Percentiles rank a stretch among this genome's conserved stretches.
Conservation (phyloP, 768 basidiomycete species). For the Crassisporium funariophilum region DNA sequence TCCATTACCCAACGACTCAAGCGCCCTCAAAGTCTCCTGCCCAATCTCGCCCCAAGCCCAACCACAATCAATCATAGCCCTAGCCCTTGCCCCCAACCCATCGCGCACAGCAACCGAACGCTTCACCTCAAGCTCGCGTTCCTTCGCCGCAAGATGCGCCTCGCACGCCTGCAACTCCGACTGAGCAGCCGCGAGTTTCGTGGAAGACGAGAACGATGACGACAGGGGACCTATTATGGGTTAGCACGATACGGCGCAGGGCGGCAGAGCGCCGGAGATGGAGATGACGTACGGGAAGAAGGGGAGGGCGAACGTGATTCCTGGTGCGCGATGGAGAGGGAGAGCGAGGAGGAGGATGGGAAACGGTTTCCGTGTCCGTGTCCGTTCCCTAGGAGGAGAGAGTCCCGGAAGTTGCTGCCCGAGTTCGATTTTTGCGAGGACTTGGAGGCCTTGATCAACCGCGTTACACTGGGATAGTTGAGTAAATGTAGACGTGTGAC, state of each 20-base stretch:
- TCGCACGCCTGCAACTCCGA: constrained; percentile 84
- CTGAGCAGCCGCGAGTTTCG: constrained; percentile 70
- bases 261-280: too few species aligned
- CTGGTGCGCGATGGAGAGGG: constrained; percentile 16
- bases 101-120: constrained; percentile 59
- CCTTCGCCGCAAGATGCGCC: constrained; percentile 67
- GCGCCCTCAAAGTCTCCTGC: constrained; percentile 51
- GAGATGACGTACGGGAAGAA: constrained; percentile 21
- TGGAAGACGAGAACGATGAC: constrained; percentile 29
- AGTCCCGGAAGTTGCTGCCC: constrained; percentile 41
- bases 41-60: constrained; percentile 71
- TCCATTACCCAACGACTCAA: constrained; percentile 39
- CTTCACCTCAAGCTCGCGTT: constrained; percentile 57
- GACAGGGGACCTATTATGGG: constrained; percentile 21
- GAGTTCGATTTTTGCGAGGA: constrained; percentile 39
- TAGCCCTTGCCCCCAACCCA: constrained; percentile 63
- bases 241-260: constrained; percentile 8
- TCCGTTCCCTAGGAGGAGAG: constrained; percentile 30
- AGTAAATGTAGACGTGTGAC: background rate
- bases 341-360: constrained; percentile 45
- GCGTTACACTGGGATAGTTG: constrained; percentile 57
- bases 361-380: too few species aligned
- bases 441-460: constrained; percentile 79
- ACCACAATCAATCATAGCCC: constrained; percentile 70
- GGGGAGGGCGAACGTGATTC: constrained; percentile 26